Conservation (phyloP, 2,329 filamentous ascomycete species). For the Curvularia lunata region DNA sequence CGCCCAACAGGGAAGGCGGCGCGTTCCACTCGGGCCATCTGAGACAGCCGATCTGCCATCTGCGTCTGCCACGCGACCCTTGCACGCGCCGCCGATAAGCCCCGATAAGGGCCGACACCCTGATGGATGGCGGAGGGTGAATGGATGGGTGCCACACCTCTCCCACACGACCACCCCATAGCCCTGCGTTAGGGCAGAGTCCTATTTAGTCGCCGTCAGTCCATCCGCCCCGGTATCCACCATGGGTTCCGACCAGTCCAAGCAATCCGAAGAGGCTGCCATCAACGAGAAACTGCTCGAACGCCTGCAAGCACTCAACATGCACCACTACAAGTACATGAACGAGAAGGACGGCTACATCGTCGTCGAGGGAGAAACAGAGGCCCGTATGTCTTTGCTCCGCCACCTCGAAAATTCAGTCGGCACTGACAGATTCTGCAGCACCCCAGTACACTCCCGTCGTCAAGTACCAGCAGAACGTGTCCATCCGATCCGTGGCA, state of each 20-base stretch:
- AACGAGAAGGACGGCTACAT: conserved; percentile 62
- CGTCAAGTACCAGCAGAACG: conserved; percentile 40
- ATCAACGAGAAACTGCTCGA: conserved; percentile 51
- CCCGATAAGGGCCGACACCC: conserved; percentile 25
- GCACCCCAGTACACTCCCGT: conserved; percentile 36
- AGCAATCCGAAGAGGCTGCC: conserved; percentile 43
- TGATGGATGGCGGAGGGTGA: conserved; percentile 15
- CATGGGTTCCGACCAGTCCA: conserved; percentile 48
- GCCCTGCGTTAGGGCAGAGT: not conserved
- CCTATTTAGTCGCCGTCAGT: conserved; percentile 2
- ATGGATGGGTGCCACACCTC: not conserved
- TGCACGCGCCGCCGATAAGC: conserved; percentile 30
- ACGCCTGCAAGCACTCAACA: conserved; percentile 54
- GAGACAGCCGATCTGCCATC: conserved; percentile 22
- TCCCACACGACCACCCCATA: conserved; percentile 11
- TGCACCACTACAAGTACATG: conserved; percentile 50
- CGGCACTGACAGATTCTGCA: conserved; percentile 7
- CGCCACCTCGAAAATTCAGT: not conserved
- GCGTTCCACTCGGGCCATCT: conserved; percentile 11
- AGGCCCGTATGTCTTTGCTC: conserved; percentile 46
- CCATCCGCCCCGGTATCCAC: conserved; percentile 3
- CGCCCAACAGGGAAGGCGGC: conserved; percentile 3
- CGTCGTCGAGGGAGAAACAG: conserved; percentile 55
- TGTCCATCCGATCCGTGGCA: conserved; percentile 60
- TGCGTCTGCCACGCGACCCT: conserved; percentile 25